Evolutionary conservation across 148 eudicot genomes (phyloP), one percentile per base, ranked within the genome.

Genomic region (Linanthus parryae): DNA sequence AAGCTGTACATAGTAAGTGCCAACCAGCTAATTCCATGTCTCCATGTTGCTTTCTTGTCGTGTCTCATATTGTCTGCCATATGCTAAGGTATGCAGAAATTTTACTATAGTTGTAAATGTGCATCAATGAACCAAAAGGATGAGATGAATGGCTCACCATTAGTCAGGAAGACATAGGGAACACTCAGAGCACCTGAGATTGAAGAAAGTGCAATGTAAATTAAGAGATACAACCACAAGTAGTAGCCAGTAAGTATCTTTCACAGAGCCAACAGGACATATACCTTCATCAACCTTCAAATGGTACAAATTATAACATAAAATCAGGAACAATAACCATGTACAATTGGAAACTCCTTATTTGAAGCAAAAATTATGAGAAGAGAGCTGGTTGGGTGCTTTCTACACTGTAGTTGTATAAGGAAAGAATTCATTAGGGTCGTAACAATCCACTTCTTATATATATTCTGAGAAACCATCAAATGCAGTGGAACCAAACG

Each of bases 111-210:
- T 26, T 20, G 43, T 11, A 43, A 49, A 50, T 15, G 22, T 21
- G 42, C 25, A 28, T 60, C 12, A 1, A 30, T 23, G 16, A 17
- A 24, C 17, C 19, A 44, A 38, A n/a, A 46, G 12, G 16, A 28
- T 25, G 29, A 20, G 2, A 34, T 34, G 10, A 44, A 52, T 15
- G 17, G 44, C 71, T 63, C 66, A 88, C 96, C 96, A 51, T 88
- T 88, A 25, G 96, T 88, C 73, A 88, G 44, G 64, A 88, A 88
- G 62, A 79, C 75, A 62, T 59, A 88, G 15, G 96, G 94, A 53
- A 88, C 56, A 62, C 67, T 81, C 73, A 84, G 49, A 23, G 65
- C 62, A 58, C 89, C 96, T 88, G 73, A n/a, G n/a, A n/a, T n/a
- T 65, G 52, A 61, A 52, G 36, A 52, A 14, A 35, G 36, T 34